Base-by-base conservation (phyloP, 2,329 filamentous ascomycete species). In the Fusarium temperatum region DNA sequence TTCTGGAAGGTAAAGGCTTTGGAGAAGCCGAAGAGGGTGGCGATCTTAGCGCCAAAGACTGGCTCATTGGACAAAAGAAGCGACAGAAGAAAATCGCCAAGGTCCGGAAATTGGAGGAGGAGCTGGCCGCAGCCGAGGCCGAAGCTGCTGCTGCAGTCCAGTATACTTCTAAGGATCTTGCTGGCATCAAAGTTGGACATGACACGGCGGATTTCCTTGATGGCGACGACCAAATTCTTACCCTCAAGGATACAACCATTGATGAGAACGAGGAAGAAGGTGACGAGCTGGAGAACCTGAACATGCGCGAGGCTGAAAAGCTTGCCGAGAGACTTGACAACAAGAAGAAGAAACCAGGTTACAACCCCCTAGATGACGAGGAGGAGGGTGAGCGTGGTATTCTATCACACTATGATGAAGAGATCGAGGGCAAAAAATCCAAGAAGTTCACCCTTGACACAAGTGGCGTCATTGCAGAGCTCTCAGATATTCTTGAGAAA, bases 321-420 rank as follows among this genome's bases (percentile, higher is more conserved):
- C 85, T 95, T 28, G 87, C 89, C 50, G 94, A 98, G 78, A 92
- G 90, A 75, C 85, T 98, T 18, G 91, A 96, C 47, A 84, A 95
- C 45, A 98, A 98, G 85, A 98, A 97, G 87, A 94, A 95, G 82
- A 94, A 92, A 80, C 92, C 93, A 1, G 91, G 91, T 3, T 99
- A 99, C 82, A 94, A 99, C 77, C 95, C 96, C 1, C 92, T 94
- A 70, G 85, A 94, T 73, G 85, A 92, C 39, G 92, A 93, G 50
- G 88, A 91, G 35, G 88, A 88, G 30, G 92, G 89, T 18, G 86
- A 91, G 66, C 88, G 88, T 24, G 88, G 89, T 11, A 91, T 99
- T 30, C 84, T 99, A 47, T 90, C 93, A 20, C 96, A 99, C 77
- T 99, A 99, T 79, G 96, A 98, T 77, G 96, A 98, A 73, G 96